A percentile compares a stretch with the other conserved stretches of the same genome.
phyloP scores from a whole-genome alignment of 2,329 filamentous ascomycete species.

The Hawksworthiomyces lignivorus region DNA sequence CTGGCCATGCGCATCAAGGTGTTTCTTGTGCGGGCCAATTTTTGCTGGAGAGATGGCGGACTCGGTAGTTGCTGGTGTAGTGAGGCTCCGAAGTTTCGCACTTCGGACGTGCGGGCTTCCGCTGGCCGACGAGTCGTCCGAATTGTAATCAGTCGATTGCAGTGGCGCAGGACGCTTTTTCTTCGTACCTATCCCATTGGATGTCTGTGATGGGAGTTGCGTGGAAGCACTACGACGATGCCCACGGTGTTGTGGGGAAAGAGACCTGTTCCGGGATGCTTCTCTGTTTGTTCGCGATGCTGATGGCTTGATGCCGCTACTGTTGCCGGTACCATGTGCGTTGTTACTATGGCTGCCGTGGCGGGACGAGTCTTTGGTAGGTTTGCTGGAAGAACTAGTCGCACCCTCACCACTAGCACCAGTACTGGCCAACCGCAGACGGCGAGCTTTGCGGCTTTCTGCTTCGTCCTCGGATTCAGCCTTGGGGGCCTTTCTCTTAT shows the following conservation, averaged over 20 bases:
- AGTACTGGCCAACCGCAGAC: slow-evolving; percentile 42
- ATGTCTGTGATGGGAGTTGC: slow-evolving; percentile 49
- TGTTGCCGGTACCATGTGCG: slow-evolving; percentile 10
- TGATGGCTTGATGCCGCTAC: slow-evolving; percentile 20
- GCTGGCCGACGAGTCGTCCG: slow-evolving; percentile 57
- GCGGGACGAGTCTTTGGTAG: slow-evolving; percentile 12
- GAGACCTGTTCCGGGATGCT: slow-evolving; percentile 38
- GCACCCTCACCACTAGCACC: slow-evolving; percentile 25
- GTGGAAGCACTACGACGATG: slow-evolving; percentile 60
- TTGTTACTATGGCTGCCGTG: slow-evolving; percentile 10
- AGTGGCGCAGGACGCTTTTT: slow-evolving; percentile 57
- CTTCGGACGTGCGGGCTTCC: slow-evolving; percentile 52
- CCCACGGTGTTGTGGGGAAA: slow-evolving; percentile 49
- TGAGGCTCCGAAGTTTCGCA: slow-evolving; percentile 48
- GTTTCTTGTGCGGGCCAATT: slow-evolving; percentile 69
- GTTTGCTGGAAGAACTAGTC: slow-evolving; percentile 1
- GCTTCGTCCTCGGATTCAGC: slow-evolving; percentile 51
- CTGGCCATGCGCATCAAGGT: slow-evolving; percentile 85
- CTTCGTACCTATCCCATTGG: slow-evolving; percentile 50
- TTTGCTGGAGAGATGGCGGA: slow-evolving; percentile 59
- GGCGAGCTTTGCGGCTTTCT: slow-evolving; percentile 45
- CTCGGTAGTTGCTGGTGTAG: slow-evolving; percentile 49
- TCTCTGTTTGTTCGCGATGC: slow-evolving; percentile 27
- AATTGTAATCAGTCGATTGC: slow-evolving; percentile 56
- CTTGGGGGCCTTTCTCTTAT: slow-evolving; percentile 48